Conservation (phyloP, 2,329 filamentous ascomycete species). For the Fusarium tupiense region DNA sequence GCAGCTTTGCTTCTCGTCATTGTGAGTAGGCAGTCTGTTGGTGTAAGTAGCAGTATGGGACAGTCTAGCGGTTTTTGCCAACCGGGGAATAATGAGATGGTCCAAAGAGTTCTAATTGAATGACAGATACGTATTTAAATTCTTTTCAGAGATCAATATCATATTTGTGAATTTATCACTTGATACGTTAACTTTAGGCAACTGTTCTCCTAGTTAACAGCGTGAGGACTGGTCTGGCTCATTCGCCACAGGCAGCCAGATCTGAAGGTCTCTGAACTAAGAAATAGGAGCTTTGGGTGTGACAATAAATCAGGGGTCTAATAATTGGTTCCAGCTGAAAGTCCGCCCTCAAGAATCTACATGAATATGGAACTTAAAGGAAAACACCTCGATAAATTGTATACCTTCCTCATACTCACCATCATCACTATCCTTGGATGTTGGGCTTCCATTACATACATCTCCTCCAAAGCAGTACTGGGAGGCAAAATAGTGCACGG, state of each 20-base stretch:
- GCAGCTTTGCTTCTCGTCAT: slow-evolving; percentile 13
- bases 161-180: background rate
- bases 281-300: slow-evolving; percentile 10
- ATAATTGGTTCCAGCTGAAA: background rate
- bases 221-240: slow-evolving; percentile 3
- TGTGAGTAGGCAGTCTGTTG: background rate
- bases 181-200: slow-evolving; percentile 6
- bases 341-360: background rate
- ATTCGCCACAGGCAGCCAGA: slow-evolving; percentile 24
- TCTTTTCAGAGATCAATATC: background rate
- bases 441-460: background rate
- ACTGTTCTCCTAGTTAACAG: background rate
- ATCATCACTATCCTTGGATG: background rate
- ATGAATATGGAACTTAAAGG: background rate
- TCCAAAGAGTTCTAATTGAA: background rate
- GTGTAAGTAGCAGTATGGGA: background rate
- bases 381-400: background rate
- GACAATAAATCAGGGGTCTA: background rate
- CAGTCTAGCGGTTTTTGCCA: background rate
- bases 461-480: background rate
- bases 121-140: background rate
- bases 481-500: background rate
- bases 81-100: no score
- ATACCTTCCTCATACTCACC: background rate
- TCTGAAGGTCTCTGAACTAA: background rate